Conservation (phyloP, 2,329 filamentous ascomycete genomes). For the Xylaria sp. region DNA sequence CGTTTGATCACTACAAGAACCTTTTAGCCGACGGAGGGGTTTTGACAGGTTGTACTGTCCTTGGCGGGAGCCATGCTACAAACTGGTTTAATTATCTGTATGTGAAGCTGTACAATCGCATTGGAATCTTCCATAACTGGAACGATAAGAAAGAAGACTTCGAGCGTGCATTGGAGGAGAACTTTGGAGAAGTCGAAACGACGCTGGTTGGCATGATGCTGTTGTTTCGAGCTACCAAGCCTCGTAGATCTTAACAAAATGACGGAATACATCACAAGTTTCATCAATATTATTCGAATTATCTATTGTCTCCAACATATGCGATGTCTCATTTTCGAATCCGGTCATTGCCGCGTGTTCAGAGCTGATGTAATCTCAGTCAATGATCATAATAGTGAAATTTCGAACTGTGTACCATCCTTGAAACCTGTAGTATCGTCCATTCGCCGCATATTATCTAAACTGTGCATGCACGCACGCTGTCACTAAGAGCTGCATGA, state of each 20-base stretch:
- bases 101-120: constrained; percentile 51
- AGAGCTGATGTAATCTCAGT: too few relatives aligned
- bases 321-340: background rate
- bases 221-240: constrained; percentile 51
- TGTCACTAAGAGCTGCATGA: too few relatives aligned
- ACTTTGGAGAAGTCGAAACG: constrained; percentile 54
- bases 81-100: constrained; percentile 44
- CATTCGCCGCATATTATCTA: too few relatives aligned
- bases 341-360: too few relatives aligned
- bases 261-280: background rate
- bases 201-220: constrained; percentile 53
- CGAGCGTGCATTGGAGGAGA: constrained; percentile 48
- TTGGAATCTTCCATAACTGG: constrained; percentile 53
- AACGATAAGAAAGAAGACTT: constrained; percentile 40
- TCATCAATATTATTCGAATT: background rate
- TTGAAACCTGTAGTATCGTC: too few relatives aligned
- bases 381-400: too few relatives aligned
- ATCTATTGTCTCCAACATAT: too few relatives aligned
- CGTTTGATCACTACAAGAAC: constrained; percentile 50
- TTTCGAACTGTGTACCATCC: too few relatives aligned
- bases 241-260: constrained; percentile 8
- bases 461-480: too few relatives aligned
- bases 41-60: constrained; percentile 53
- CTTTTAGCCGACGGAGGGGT: constrained; percentile 52
- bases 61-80: constrained; percentile 48